Evolutionary conservation across 371 early-diverging fungal species (phyloP).

Genomic region (Mortierella sp.): DNA sequence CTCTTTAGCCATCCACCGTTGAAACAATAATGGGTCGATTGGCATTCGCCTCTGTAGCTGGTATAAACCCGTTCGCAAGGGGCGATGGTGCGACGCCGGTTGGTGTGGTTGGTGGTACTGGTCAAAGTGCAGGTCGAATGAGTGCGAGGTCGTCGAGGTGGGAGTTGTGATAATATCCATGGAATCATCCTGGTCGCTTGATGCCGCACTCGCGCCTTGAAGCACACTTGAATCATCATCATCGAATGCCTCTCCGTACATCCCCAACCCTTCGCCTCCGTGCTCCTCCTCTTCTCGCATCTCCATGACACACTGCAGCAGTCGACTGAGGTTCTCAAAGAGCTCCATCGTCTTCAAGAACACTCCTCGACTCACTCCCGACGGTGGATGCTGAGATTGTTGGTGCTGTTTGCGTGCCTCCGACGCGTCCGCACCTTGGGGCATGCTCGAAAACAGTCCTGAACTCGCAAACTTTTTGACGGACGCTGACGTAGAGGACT

Average conservation of each 20-base stretch:
- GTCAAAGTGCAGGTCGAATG: constrained; percentile 4
- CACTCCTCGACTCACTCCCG: constrained; percentile 29
- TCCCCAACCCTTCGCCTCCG: constrained; percentile 2
- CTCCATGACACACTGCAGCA: constrained; percentile 52
- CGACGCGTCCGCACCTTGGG: neutral
- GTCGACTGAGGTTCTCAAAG: constrained; percentile 38
- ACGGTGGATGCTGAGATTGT: neutral
- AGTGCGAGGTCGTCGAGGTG: constrained; percentile 16
- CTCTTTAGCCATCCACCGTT: constrained; percentile 42
- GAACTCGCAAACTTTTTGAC: neutral
- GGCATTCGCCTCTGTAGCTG: constrained; percentile 23
- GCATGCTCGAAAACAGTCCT: neutral
- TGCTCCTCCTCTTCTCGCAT: constrained; percentile 48
- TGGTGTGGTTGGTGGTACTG: constrained; percentile 12
- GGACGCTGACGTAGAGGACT: neutral
- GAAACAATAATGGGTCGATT: constrained; percentile 17
- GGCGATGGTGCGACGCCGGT: constrained; percentile 10
- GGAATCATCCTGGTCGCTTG: constrained; percentile 51
- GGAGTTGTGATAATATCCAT: constrained; percentile 24
- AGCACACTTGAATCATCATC: constrained; percentile 7
- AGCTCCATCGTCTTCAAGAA: constrained; percentile 50
- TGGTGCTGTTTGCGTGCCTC: constrained; percentile 9
- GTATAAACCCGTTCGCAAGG: neutral
- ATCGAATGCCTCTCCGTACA: neutral
- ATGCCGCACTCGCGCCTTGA: constrained; percentile 28